These are phyloP conservation scores for Collybia sordida DNA, from an alignment of 768 basidiomycete genomes.

Conservation along the genomic window DNA sequence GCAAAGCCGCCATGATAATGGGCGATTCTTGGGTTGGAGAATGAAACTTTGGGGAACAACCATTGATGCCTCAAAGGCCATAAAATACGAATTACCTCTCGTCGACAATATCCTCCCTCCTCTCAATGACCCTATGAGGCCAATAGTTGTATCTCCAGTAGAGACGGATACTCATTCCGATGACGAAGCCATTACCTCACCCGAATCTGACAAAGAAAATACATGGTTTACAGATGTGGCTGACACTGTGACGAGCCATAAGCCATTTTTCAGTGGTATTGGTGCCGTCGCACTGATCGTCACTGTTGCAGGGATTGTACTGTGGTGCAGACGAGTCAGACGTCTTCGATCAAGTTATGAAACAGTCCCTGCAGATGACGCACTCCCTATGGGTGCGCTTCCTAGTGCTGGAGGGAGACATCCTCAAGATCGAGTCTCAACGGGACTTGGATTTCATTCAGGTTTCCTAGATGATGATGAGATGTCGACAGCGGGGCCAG, in stretches of 20 bases:
- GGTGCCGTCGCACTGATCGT: constrained; percentile 74
- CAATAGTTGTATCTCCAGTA: constrained; percentile 30
- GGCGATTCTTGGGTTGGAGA: constrained; percentile 85
- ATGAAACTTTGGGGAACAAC: constrained; percentile 91
- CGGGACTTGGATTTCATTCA: constrained; percentile 64
- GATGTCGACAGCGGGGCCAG: constrained; percentile 30
- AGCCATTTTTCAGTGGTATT: constrained; percentile 84
- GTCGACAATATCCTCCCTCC: constrained; percentile 50
- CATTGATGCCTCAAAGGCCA: constrained; percentile 66
- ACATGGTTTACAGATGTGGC: constrained; percentile 79
- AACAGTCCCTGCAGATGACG: constrained; percentile 58
- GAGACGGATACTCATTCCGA: constrained; percentile 68
- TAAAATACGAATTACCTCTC: constrained; percentile 57
- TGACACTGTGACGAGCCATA: constrained; percentile 65
- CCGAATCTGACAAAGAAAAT: constrained; percentile 38
- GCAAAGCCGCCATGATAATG: constrained; percentile 46
- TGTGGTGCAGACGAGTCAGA: constrained; percentile 64
- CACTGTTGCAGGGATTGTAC: constrained; percentile 63
- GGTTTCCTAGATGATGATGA: constrained; percentile 85
- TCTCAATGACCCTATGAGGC: constrained; percentile 33
- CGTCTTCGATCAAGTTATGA: constrained; percentile 49
- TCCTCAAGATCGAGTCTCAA: constrained; percentile 30
- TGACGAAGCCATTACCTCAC: constrained; percentile 52
- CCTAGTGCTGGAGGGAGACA: constrained; percentile 41
- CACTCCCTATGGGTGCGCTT: constrained; percentile 73